A percentile compares a stretch with the other conserved stretches of the same genome.
These are phyloP conservation scores for Malassezia yamatoensis DNA, from an alignment of 1,284 basidiomycete species.

Conservation along the genomic window DNA sequence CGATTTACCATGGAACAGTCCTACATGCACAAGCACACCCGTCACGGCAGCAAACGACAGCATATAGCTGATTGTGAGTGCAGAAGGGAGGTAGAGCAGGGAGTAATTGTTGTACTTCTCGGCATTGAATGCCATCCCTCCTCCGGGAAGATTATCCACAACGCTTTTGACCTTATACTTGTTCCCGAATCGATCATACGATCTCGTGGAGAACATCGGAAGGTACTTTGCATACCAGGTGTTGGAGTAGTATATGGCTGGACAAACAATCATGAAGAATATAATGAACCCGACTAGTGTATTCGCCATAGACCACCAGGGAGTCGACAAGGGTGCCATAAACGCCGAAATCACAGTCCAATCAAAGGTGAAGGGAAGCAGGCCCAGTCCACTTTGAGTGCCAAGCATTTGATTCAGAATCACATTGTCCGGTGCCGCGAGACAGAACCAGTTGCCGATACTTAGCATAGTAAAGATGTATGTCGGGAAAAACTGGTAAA, in stretches of 20 bases:
- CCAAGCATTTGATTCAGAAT: conserved; percentile 40
- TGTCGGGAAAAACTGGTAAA: conserved; percentile 58
- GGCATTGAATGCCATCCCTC: conserved; percentile 55
- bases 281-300: conserved; percentile 74
- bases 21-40: conserved; percentile 76
- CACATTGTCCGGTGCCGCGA: conserved; percentile 36
- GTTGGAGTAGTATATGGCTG: conserved; percentile 75
- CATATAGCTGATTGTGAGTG: conserved; percentile 78
- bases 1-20: conserved; percentile 72
- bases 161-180: conserved; percentile 67
- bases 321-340: conserved; percentile 77
- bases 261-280: conserved; percentile 68
- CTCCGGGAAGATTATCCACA: conserved; percentile 52
- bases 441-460: conserved; percentile 36
- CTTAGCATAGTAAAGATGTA: conserved; percentile 35
- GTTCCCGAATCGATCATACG: conserved; percentile 72
- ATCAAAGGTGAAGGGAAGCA: conserved; percentile 85
- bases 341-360: conserved; percentile 87
- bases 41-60: conserved; percentile 76
- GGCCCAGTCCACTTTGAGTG: conserved; percentile 54
- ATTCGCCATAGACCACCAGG: conserved; percentile 96
- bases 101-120: conserved; percentile 76
- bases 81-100: conserved; percentile 76
- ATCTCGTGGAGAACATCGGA: conserved; percentile 54
- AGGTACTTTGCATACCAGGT: conserved; percentile 49